Evolutionary conservation across 208 protist genomes (phyloP).

Genomic region (Wallacemonas sp.): DNA sequence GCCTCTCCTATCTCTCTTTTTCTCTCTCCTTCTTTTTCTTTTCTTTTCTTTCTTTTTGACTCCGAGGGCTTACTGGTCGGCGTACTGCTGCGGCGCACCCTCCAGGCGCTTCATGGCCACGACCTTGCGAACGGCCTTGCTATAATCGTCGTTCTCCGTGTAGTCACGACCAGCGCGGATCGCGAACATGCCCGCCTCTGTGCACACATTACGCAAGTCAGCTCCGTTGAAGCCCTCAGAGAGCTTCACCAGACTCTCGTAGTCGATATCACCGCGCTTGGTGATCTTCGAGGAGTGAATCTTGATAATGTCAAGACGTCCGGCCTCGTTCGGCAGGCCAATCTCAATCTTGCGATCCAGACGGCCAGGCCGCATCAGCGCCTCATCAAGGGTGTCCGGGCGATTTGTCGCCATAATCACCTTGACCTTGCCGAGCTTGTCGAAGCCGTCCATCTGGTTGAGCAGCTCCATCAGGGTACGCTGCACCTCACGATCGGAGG

Average conservation of each 20-base stretch:
- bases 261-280: constrained; percentile 99
- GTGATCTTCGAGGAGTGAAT: constrained; percentile 97
- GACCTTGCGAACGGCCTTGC: constrained; percentile 99
- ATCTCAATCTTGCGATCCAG: constrained; percentile 99
- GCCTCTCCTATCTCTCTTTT: neutral
- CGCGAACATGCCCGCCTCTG: constrained; percentile 99
- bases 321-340: constrained; percentile 98
- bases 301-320: constrained; percentile 97
- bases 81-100: constrained; percentile 84
- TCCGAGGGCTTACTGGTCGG: constrained; percentile 86
- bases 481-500: constrained; percentile 99
- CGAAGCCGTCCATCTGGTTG: constrained; percentile 99
- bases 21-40: constrained; percentile 10
- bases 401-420: constrained; percentile 99
- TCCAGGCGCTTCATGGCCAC: constrained; percentile 98
- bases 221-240: constrained; percentile 99
- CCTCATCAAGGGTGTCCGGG: constrained; percentile 96
- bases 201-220: constrained; percentile 98
- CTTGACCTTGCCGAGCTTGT: constrained; percentile 98
- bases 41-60: constrained; percentile 9
- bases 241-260: constrained; percentile 98
- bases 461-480: constrained; percentile 99
- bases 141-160: constrained; percentile 98
- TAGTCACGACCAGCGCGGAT: constrained; percentile 97
- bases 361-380: constrained; percentile 97